Evolutionary conservation across 2,329 filamentous ascomycete genomes (phyloP), one percentile per base, ranked within the genome.

Genomic region (Purpureocillium takamizusanense): DNA sequence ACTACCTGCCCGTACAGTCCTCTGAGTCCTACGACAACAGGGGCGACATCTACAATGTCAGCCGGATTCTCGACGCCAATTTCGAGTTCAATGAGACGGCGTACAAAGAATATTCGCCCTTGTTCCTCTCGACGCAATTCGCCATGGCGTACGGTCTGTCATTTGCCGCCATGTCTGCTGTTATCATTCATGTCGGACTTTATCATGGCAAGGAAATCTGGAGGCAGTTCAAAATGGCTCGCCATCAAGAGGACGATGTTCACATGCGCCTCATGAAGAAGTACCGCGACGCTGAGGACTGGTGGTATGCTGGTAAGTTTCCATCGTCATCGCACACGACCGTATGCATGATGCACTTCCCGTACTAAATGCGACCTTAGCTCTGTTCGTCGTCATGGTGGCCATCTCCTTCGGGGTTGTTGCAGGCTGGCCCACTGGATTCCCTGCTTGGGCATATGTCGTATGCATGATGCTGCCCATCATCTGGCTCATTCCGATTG

Each of bases 81-180:
- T 61, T 67, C 39, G 64, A 71, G n/a, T 74, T 84, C 42, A 72
- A 83, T 53, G 67, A 71, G 48, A 67, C 65, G 3, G 73, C 73
- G 12, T 84, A 84, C 56, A 62, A 70, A 44, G 62, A 64, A 16
- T 83, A 84, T 54, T 83, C 79, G 15, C 80, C 80, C 2, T 66
- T 83, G 4, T 83, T 74, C 50, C 62, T 84, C 15, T 69, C 76
- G 3, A 71, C 78, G 0, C 78, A 81, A 42, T 84, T 76, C 42
- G 69, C 71, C 3, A 54, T 78, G 29, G 61, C 66, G 7, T 78
- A 84, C 48, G 79, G 78, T 2, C 61, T 83, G 10, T 76, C 75
- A 0, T 84, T 84, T 51, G 81, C 81, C n/a, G 75, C 78, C 16
- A 70, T 83, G 21, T 69, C 76, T 0, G 74, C 77, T 9, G 76